Evolutionary conservation across 176 grass and related monocot genomes (phyloP).

Genomic region (Aegilops bicornis): DNA sequence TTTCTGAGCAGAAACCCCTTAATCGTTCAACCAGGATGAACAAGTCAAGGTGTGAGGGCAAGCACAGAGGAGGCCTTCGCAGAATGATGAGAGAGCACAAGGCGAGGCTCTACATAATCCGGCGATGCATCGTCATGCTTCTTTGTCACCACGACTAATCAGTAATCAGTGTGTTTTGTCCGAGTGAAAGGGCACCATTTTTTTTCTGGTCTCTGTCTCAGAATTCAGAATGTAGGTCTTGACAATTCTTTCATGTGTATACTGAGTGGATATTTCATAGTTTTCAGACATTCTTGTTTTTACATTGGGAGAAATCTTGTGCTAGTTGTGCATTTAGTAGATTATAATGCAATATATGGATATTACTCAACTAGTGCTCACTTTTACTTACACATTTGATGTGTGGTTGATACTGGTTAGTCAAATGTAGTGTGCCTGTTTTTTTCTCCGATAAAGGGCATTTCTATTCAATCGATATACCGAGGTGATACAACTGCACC

Average conservation of each 20-base stretch:
- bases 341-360: not conserved
- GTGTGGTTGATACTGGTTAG: not conserved
- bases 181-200: not conserved
- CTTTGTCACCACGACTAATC: constrained; percentile 39
- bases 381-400: not conserved
- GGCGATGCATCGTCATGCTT: constrained; percentile 36
- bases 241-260: constrained; percentile 25
- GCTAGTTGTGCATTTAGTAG: not conserved
- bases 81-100: constrained; percentile 47
- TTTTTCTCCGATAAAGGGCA: too few species aligned
- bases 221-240: not conserved
- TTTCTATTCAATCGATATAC: too few species aligned
- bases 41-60: constrained; percentile 3
- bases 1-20: not conserved
- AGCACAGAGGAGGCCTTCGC: constrained; percentile 16
- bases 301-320: not conserved
- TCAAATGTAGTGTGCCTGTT: not conserved
- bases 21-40: constrained; percentile 8
- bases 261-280: not conserved
- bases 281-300: not conserved
- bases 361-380: not conserved
- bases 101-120: constrained; percentile 49
- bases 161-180: not conserved
- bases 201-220: not conserved
- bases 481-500: too few species aligned